Evolutionary conservation across 2,329 filamentous ascomycete genomes (phyloP).

Genomic region (Chaetomium strumarium): DNA sequence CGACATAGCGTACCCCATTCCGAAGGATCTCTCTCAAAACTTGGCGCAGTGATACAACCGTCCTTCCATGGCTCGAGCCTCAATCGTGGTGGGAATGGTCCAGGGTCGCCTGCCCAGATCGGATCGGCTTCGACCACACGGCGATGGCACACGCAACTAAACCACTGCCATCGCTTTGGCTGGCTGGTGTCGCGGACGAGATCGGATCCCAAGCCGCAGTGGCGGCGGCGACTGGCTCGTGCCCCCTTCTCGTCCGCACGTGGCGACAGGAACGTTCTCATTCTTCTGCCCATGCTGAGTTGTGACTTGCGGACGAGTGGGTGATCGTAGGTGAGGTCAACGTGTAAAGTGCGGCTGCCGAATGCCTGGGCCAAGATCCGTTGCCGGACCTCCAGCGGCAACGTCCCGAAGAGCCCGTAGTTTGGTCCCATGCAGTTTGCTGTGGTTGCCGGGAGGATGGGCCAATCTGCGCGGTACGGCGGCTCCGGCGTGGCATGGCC

Average conservation of each 20-base stretch:
- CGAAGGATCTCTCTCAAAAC: neutral
- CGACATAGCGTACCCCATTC: neutral
- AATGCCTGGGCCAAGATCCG: slow-evolving; percentile 24
- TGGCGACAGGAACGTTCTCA: neutral
- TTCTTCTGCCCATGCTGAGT: too few species aligned
- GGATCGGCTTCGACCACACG: neutral
- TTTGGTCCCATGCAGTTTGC: neutral
- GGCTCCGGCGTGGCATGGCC: neutral
- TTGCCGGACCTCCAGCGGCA: slow-evolving; percentile 27
- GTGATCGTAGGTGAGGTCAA: slow-evolving; percentile 22
- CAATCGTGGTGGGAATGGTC: too few species aligned
- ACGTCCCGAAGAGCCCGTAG: slow-evolving; percentile 15
- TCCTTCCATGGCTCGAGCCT: slow-evolving; percentile 9
- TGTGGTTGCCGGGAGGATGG: neutral
- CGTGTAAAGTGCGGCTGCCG: slow-evolving; percentile 21
- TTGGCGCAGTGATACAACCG: slow-evolving; percentile 11
- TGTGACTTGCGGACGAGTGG: slow-evolving; percentile 11
- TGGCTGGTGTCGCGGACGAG: slow-evolving; percentile 6
- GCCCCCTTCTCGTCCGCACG: neutral
- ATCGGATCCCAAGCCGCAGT: neutral
- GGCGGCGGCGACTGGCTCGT: too few species aligned
- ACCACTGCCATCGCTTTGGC: slow-evolving; percentile 24
- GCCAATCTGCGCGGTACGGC: neutral
- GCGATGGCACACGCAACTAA: slow-evolving; percentile 26
- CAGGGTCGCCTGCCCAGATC: too few species aligned